Base-by-base conservation (phyloP, 345 rosid genomes). In the Bruguiera sexangula region DNA sequence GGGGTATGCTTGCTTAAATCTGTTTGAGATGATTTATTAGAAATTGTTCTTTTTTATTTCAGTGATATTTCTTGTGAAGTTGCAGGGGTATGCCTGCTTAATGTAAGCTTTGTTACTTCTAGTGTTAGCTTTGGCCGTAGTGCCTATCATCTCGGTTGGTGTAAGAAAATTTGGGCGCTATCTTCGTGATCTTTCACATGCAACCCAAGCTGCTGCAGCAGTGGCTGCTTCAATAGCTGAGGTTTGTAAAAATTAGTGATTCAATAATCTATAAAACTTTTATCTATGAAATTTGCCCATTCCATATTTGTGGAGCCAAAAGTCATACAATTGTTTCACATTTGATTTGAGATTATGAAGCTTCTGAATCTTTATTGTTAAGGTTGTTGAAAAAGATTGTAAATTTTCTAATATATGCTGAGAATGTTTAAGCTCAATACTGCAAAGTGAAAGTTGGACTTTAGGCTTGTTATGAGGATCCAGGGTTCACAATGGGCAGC, bases 131-230 rank as follows among this genome's bases (percentile, higher is more conserved):
- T 74, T 91, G 83, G 93, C 69, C 18, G 92, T 94, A 13, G 96
- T 91, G 51, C 98, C 98, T 5, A 32, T 81, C 62, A 88, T 94
- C 54, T 94, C 95, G 3, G 76, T 91, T 67, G 86, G 90, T 59
- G 96, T 87, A 43, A 78, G 85, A 58, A 85, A 76, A 60, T 88
- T 88, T 11, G 97, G 98, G 13, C 87, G 88, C 31, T 91, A 81
- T 80, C 86, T 94, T 65, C 91, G 94, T 73, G 98, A 94, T 67
- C 96, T 91, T 76, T 94, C 97, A 26, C 93, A 94, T 79, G 75
- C 70, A 71, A 94, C 95, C 72, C 98, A 94, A 88, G 92, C 97
- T 67, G 97, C 98, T 57, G 97, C 98, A 74, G 98, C 98, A 26
- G 86, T 80, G 65, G 89, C 98, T 78, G 90, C 96, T 48, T 91